phyloP scores from a whole-genome alignment of 371 early-diverging fungal genomes.

The Massospora cicadina region DNA sequence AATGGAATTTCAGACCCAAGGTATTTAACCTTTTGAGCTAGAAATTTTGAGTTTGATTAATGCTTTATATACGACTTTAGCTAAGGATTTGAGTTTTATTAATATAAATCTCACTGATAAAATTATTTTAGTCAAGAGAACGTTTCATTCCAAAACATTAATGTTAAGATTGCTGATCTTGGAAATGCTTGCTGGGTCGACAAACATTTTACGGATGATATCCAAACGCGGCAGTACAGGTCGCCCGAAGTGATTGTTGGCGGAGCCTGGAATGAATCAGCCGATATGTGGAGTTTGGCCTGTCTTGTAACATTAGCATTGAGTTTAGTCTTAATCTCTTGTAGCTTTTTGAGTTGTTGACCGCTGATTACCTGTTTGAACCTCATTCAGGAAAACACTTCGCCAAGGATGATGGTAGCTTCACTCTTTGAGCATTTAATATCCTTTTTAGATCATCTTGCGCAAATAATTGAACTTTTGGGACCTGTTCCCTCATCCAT shows the following conservation, averaged over 20 bases:
- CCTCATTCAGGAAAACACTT: constrained; percentile 69
- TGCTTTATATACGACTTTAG: too few species aligned
- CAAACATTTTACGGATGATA: constrained; percentile 88
- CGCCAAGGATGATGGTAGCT: constrained; percentile 74
- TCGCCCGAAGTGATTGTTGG: constrained; percentile 96
- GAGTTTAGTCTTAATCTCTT: not conserved
- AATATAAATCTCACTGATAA: not conserved
- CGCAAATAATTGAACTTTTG: constrained; percentile 86
- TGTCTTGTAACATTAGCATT: constrained; percentile 48
- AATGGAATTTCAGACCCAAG: constrained; percentile 13
- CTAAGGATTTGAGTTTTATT: not conserved
- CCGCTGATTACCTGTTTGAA: constrained; percentile 90
- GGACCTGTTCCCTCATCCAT: constrained; percentile 60
- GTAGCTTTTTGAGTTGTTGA: constrained; percentile 66
- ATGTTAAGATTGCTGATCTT: constrained; percentile 91
- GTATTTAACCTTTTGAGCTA: constrained; percentile 8
- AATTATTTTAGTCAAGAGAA: not conserved
- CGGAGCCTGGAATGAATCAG: constrained; percentile 72
- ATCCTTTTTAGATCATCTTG: constrained; percentile 63
- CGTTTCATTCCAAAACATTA: constrained; percentile 20
- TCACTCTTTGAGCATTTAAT: not conserved
- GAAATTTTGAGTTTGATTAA: too few species aligned
- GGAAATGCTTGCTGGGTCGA: constrained; percentile 96
- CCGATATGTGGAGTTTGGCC: constrained; percentile 95
- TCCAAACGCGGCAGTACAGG: constrained; percentile 96